Conservation (phyloP, 768 basidiomycete species). For the Russula ochroleuca region DNA sequence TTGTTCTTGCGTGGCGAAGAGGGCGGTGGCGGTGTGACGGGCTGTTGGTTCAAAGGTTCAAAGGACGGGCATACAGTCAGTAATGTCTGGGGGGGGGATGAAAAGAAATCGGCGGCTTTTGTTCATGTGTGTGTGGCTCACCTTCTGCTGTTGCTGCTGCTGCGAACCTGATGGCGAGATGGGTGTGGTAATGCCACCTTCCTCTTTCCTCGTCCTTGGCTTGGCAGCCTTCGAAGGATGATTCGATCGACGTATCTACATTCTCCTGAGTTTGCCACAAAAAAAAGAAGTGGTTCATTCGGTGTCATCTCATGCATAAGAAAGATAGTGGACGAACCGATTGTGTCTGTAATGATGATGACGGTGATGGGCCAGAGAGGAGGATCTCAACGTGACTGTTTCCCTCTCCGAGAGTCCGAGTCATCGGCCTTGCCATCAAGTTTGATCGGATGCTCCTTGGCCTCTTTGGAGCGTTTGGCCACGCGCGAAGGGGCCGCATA, state of each 20-base stretch:
- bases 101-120: background rate
- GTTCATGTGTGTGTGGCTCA: background rate
- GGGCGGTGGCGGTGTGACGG: background rate
- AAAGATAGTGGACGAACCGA: background rate
- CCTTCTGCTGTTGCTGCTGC: background rate
- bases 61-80: background rate
- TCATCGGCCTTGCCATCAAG: background rate
- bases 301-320: no score
- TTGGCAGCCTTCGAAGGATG: background rate
- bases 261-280: background rate
- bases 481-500: background rate
- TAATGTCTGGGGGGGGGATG: background rate
- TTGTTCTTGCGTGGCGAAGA: conserved; percentile 23
- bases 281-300: no score
- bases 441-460: background rate
- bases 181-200: background rate
- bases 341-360: background rate
- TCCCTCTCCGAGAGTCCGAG: no score
- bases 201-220: conserved; percentile 5
- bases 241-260: no score
- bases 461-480: background rate
- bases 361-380: conserved; percentile 3
- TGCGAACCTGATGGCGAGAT: conserved; percentile 8
- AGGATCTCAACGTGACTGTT: conserved; percentile 23
- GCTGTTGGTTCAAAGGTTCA: background rate